Evolutionary conservation across 2,329 filamentous ascomycete genomes (phyloP).

Genomic region (Colletotrichum tropicicola): DNA sequence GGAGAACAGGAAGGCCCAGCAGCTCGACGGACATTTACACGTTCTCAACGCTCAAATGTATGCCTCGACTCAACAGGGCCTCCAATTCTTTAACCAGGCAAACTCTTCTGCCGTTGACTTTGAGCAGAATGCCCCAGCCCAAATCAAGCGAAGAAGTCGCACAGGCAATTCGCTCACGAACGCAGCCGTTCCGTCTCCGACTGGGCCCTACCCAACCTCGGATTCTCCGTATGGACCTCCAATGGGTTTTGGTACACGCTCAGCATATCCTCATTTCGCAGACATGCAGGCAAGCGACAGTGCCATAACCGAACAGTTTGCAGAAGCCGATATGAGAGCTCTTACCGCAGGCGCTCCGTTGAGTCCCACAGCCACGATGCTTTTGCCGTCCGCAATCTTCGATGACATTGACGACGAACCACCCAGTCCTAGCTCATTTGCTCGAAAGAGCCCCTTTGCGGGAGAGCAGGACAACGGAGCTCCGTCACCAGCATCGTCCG

Average conservation of each 20-base stretch:
- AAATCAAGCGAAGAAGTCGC: constrained; percentile 57
- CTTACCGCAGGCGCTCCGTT: constrained; percentile 74
- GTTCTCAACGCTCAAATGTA: constrained; percentile 57
- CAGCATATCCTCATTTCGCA: constrained; percentile 63
- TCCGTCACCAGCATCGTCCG: constrained; percentile 70
- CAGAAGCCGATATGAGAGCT: constrained; percentile 69
- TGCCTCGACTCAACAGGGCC: constrained; percentile 49
- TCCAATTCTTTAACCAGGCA: constrained; percentile 55
- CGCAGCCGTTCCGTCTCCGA: constrained; percentile 49
- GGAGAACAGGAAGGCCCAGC: constrained; percentile 56
- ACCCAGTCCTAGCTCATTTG: constrained; percentile 48
- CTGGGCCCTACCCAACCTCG: constrained; percentile 44
- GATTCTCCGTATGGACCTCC: constrained; percentile 58
- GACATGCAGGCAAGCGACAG: constrained; percentile 50
- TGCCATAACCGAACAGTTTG: constrained; percentile 50
- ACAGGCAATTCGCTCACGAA: constrained; percentile 58
- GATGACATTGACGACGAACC: constrained; percentile 70
- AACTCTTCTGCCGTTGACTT: constrained; percentile 58
- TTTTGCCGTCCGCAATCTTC: constrained; percentile 74
- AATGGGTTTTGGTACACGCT: constrained; percentile 61
- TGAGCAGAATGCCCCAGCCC: constrained; percentile 49
- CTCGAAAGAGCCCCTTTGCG: constrained; percentile 46
- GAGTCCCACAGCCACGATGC: constrained; percentile 78
- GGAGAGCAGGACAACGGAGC: constrained; percentile 53
- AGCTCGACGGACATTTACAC: constrained; percentile 57